Conservation (phyloP, 2,329 filamentous ascomycete species). For the Fusarium cicatricum region DNA sequence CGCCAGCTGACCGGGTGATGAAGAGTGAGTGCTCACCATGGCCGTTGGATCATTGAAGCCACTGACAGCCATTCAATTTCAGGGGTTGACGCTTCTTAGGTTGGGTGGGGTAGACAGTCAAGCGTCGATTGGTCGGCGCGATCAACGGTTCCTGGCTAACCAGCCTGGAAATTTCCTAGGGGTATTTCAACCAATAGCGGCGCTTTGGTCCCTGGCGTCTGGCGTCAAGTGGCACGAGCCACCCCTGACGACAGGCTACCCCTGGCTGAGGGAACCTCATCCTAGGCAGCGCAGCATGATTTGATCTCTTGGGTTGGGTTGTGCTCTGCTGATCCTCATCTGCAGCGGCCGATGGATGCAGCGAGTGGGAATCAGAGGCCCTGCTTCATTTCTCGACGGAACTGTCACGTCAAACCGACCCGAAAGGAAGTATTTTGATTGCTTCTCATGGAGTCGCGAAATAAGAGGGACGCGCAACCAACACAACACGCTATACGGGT, state of each 20-base stretch:
- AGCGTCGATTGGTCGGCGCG: conserved; percentile 21
- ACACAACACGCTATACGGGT: neutral
- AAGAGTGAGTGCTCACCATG: too few species aligned
- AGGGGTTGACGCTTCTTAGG: neutral
- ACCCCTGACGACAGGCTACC: conserved; percentile 14
- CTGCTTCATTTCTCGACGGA: conserved; percentile 17
- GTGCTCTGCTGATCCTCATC: conserved; percentile 41
- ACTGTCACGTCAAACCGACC: neutral
- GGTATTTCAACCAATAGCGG: conserved; percentile 30
- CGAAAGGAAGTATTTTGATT: neutral
- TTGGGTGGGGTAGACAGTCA: conserved; percentile 9
- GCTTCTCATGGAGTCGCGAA: neutral
- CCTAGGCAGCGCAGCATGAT: neutral
- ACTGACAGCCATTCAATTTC: conserved; percentile 9
- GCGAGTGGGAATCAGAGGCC: conserved; percentile 2
- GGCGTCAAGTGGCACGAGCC: conserved; percentile 28
- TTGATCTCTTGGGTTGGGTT: conserved; percentile 18
- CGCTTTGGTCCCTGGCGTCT: conserved; percentile 36
- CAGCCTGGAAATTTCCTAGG: conserved; percentile 15
- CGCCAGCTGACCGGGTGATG: neutral
- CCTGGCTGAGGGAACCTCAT: conserved; percentile 21
- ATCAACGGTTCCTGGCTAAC: conserved; percentile 41
- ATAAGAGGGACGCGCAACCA: neutral
- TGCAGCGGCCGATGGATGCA: conserved; percentile 19
- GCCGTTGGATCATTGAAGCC: conserved; percentile 5